Evolutionary conservation across 2,329 filamentous ascomycete genomes (phyloP).

Genomic region (Xylariaceae sp.): DNA sequence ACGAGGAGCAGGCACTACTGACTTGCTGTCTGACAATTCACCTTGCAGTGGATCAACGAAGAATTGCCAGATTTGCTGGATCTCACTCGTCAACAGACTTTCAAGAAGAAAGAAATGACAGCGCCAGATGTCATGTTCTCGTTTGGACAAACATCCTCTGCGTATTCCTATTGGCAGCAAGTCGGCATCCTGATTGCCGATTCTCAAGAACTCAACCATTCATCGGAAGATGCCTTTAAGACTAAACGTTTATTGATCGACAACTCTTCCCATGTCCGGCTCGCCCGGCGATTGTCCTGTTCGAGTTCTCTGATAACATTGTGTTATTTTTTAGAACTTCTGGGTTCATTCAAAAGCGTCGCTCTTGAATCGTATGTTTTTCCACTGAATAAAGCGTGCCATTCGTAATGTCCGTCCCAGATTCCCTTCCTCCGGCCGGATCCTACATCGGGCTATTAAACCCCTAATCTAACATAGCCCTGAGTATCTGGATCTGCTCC

Average conservation of each 20-base stretch:
- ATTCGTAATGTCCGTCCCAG: slow-evolving; percentile 37
- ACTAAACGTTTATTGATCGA: slow-evolving; percentile 11
- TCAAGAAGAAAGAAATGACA: no score
- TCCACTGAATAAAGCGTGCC: slow-evolving; percentile 37
- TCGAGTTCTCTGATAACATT: slow-evolving; percentile 13
- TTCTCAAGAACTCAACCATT: slow-evolving; percentile 12
- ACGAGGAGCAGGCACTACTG: no score
- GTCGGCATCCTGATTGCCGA: slow-evolving; percentile 8
- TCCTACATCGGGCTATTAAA: slow-evolving; percentile 28
- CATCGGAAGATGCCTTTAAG: slow-evolving; percentile 13
- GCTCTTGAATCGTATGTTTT: slow-evolving; percentile 31
- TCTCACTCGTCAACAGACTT: no score
- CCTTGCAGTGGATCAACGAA: no score
- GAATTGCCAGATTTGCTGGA: no score
- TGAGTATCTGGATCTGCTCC: slow-evolving; percentile 57
- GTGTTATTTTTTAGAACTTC: slow-evolving; percentile 14
- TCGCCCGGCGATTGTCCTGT: slow-evolving; percentile 11
- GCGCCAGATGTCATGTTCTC: no score
- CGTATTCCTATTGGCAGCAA: slow-evolving; percentile 8
- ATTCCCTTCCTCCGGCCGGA: slow-evolving; percentile 35
- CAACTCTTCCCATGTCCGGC: slow-evolving; percentile 17
- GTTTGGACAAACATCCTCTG: slow-evolving; percentile 7
- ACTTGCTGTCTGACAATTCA: no score
- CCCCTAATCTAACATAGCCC: slow-evolving; percentile 15
- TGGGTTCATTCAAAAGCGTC: slow-evolving; percentile 9